Conservation (phyloP, 805 yeast genomes). For the Monosporozyma aerobia region DNA sequence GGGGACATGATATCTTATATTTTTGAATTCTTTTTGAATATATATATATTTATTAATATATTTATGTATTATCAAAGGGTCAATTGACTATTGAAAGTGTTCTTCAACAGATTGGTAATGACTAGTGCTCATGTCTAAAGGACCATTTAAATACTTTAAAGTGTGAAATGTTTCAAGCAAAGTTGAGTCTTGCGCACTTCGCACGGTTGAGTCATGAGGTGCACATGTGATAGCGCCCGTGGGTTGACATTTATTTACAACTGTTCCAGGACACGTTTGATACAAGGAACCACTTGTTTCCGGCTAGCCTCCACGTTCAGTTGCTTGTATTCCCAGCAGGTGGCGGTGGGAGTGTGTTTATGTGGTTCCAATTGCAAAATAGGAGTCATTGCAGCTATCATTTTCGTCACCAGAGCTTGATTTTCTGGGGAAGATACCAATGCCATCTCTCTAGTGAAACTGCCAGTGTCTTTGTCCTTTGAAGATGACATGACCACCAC, state of each 20-base stretch:
- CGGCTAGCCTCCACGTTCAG: conserved; percentile 59
- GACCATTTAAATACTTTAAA: neutral
- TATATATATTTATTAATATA: neutral
- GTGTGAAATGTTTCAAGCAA: neutral
- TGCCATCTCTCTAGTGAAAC: conserved; percentile 39
- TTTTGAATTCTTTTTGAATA: neutral
- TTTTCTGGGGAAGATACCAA: conserved; percentile 18
- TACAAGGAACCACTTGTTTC: conserved; percentile 73
- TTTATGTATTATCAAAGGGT: neutral
- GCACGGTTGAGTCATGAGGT: neutral
- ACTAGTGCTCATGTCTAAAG: neutral
- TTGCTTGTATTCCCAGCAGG: conserved; percentile 32
- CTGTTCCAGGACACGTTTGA: conserved; percentile 20
- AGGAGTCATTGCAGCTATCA: conserved; percentile 11
- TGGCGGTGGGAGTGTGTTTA: neutral
- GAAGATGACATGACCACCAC: conserved; percentile 43
- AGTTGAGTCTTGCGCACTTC: no score
- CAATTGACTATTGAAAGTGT: neutral
- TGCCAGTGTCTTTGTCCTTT: conserved; percentile 16
- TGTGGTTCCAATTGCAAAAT: conserved; percentile 8
- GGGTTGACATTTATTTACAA: neutral
- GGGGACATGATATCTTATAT: conserved; percentile 29
- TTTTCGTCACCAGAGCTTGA: conserved; percentile 3
- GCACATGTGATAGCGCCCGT: neutral
- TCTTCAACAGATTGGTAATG: neutral